Base-by-base conservation (phyloP, 2,329 filamentous ascomycete species). In the Fusarium humuli region DNA sequence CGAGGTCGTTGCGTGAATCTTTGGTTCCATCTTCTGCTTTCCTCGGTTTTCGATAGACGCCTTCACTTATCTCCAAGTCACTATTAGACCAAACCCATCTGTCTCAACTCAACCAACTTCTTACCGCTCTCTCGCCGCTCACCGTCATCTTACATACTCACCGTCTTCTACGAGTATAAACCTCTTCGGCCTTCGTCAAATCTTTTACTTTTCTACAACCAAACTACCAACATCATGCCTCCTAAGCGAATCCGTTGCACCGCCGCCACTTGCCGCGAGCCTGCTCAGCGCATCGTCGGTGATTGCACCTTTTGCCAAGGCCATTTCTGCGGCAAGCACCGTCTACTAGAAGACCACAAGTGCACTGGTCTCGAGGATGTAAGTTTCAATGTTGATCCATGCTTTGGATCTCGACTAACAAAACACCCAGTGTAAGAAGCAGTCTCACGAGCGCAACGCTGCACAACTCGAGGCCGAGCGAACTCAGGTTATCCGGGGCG, bases 241-340 rank as follows among this genome's bases (percentile, higher is more conserved):
- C 87, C 90, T 68, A 93, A 91, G 84, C 94, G 92, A 86, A 90
- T 92, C 74, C 91, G 92, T 75, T 98, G 96, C 86, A 91, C 87
- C 71, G 94, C 93, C 84, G 94, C 95, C 82, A 91, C 94, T 74
- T 98, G 96, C 89, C 93, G 90, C 79, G 91, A 94, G 75, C 88
- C 88, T 30, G 94, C 94, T 18, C 94, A 98, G 81, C 91, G 93
- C 72, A 98, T 99, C 77, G 93, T 98, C 64, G 96, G 96, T 57
- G 95, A 98, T 84, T 99, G 96, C 83, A 91, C 90, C 67, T 98
- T 98, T 86, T 99, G 96, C 85, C 86, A 91, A 59, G 94, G 94
- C 47, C 93, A 97, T 80, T 98, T 93, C 85, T 99, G 96, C 83
- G 93, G 93, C 75, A 97, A 94, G 84, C 96, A 99, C 83, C 88